Conservation (phyloP, 1,284 basidiomycete genomes). For the Puccinia horiana region DNA sequence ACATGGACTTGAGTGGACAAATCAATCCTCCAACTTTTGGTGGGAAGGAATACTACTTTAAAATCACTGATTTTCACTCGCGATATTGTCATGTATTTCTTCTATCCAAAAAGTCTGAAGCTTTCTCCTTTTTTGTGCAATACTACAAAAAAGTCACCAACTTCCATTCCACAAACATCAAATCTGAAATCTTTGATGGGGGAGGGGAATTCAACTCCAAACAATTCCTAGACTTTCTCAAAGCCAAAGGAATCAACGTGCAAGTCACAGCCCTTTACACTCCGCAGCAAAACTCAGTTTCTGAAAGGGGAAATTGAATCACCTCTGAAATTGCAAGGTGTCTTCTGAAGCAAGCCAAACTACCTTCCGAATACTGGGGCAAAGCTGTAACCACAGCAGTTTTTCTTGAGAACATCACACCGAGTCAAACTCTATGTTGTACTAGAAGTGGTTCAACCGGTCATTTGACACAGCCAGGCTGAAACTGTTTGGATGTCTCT, state of each 20-base stretch:
- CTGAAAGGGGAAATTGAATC: constrained; percentile 11
- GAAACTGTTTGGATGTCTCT: too few relatives aligned
- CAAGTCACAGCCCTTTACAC: too few relatives aligned
- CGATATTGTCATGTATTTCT: background rate
- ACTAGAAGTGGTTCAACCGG: too few relatives aligned
- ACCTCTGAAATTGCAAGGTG: constrained; percentile 7
- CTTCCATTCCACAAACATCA: constrained; percentile 55
- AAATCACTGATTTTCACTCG: background rate
- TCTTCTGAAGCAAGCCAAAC: too few relatives aligned
- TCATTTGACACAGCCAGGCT: too few relatives aligned
- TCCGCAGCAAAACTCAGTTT: background rate
- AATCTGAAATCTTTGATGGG: constrained; percentile 57
- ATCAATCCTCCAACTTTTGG: background rate
- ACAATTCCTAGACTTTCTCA: constrained; percentile 55
- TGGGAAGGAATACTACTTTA: constrained; percentile 14
- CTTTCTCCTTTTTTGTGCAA: background rate
- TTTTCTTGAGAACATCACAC: constrained; percentile 23
- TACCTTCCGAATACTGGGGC: background rate
- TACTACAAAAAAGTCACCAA: constrained; percentile 50
- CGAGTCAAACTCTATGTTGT: background rate
- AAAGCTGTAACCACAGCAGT: constrained; percentile 3
- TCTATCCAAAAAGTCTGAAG: constrained; percentile 10
- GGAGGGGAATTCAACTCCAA: too few relatives aligned
- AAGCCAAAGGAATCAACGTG: background rate
- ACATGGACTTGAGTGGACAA: constrained; percentile 13